phyloP scores from a whole-genome alignment of 1,284 basidiomycete genomes.

The Golubevia pallescens region DNA sequence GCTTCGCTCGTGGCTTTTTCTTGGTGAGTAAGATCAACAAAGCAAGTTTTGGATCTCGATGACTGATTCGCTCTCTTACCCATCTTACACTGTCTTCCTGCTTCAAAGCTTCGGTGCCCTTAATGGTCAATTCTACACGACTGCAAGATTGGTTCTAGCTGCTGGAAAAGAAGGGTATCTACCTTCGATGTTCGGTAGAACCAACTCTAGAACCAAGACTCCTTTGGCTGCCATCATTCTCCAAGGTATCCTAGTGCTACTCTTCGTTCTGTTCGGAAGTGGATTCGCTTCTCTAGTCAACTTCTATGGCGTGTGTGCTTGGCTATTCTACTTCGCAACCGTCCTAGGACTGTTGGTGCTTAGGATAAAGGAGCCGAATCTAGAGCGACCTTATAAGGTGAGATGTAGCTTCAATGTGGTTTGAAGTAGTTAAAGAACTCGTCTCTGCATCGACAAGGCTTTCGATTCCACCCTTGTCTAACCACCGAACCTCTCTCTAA shows the following conservation, averaged over 20 bases:
- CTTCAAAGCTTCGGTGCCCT: constrained; percentile 39
- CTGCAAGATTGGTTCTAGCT: constrained; percentile 43
- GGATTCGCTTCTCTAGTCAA: constrained; percentile 30
- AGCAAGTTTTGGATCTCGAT: too few species aligned
- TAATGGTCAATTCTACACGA: constrained; percentile 57
- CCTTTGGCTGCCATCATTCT: constrained; percentile 41
- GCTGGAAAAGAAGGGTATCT: constrained; percentile 51
- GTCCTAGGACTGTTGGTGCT: constrained; percentile 47
- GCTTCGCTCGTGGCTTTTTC: constrained; percentile 51
- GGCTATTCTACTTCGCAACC: constrained; percentile 10
- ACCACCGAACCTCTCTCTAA: too few species aligned
- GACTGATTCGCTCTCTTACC: neutral
- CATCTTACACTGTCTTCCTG: neutral
- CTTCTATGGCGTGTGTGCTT: constrained; percentile 38
- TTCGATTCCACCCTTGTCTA: constrained; percentile 38
- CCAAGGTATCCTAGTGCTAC: constrained; percentile 22
- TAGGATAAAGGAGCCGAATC: constrained; percentile 54
- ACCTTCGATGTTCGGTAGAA: constrained; percentile 29
- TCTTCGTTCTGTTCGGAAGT: neutral
- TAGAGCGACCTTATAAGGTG: constrained; percentile 46
- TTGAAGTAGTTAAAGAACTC: neutral
- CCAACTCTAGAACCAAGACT: constrained; percentile 29
- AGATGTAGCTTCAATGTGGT: neutral
- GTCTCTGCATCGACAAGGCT: constrained; percentile 30
- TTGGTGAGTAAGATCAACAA: constrained; percentile 14